Evolutionary conservation across 306 rosid species (phyloP).

Genomic region (Mimosa pudica): DNA sequence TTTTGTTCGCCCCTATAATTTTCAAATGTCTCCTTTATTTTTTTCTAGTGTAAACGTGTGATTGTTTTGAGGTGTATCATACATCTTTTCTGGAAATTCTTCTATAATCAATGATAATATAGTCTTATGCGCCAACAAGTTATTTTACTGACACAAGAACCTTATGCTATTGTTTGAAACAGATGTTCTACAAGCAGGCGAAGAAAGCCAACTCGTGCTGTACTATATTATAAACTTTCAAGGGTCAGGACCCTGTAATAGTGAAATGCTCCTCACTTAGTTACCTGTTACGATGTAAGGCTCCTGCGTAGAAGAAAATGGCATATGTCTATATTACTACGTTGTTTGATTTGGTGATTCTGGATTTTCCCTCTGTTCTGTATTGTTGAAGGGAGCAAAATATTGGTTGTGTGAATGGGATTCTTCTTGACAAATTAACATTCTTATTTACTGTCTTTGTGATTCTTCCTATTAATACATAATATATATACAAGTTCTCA

Average conservation of each 20-base stretch:
- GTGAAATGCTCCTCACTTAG: slow-evolving; percentile 15
- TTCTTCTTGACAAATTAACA: slow-evolving; percentile 40
- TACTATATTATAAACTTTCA: slow-evolving; percentile 67
- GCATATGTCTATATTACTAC: slow-evolving; percentile 55
- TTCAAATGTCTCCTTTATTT: background rate
- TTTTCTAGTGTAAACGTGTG: slow-evolving; percentile 4
- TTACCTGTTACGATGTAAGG: slow-evolving; percentile 36
- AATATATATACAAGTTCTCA: slow-evolving; percentile 39
- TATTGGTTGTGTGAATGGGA: slow-evolving; percentile 29
- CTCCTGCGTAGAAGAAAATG: slow-evolving; percentile 51
- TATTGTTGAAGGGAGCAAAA: slow-evolving; percentile 43
- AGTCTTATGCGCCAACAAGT: slow-evolving; percentile 6
- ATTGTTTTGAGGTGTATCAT: slow-evolving; percentile 21
- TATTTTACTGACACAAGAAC: slow-evolving; percentile 3
- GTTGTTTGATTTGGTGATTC: slow-evolving; percentile 63
- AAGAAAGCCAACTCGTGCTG: slow-evolving; percentile 92
- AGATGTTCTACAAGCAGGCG: slow-evolving; percentile 99
- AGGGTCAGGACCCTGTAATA: slow-evolving; percentile 23
- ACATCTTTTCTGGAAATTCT: background rate
- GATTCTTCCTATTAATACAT: slow-evolving; percentile 36
- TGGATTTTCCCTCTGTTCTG: slow-evolving; percentile 48
- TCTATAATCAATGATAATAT: background rate
- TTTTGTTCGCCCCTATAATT: background rate
- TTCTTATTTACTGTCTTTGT: slow-evolving; percentile 42
- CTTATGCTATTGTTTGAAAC: slow-evolving; percentile 48